A percentile compares a stretch with the other conserved stretches of the same genome.
Conservation (phyloP, 2,329 filamentous ascomycete genomes). For the Alternaria ventricosa region DNA sequence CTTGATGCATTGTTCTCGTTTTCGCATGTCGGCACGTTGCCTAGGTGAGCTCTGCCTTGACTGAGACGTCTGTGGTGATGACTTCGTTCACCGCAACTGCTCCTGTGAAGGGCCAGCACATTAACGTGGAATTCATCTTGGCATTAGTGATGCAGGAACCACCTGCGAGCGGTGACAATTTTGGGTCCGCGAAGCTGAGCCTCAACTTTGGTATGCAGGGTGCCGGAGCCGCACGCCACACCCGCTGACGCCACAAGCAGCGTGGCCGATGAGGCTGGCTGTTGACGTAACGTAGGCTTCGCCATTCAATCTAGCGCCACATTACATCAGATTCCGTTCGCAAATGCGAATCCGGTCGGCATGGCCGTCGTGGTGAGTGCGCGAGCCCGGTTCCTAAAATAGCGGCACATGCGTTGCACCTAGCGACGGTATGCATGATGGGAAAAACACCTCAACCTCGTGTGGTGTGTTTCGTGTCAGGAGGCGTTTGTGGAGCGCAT, state of each 20-base stretch:
- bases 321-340: not conserved
- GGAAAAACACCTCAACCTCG: not conserved
- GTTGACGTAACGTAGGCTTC: not conserved
- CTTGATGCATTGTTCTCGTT: not conserved
- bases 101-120: not conserved
- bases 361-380: not conserved
- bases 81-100: not conserved
- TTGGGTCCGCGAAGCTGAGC: slow-evolving; percentile 18
- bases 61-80: not conserved
- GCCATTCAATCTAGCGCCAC: not conserved
- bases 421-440: not conserved
- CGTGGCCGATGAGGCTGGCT: not conserved
- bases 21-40: not conserved
- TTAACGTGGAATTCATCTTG: not conserved
- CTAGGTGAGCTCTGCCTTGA: not conserved
- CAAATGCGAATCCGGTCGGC: not conserved
- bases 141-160: not conserved
- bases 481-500: not conserved
- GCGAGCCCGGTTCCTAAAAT: not conserved
- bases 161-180: slow-evolving; percentile 6
- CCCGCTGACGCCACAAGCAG: slow-evolving; percentile 3
- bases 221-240: slow-evolving; percentile 23
- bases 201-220: slow-evolving; percentile 1
- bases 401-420: not conserved
- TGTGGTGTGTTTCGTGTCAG: not conserved